Evolutionary conservation across 176 grass and related monocot genomes (phyloP).

Genomic region (Eremochloa ophiuroides): DNA sequence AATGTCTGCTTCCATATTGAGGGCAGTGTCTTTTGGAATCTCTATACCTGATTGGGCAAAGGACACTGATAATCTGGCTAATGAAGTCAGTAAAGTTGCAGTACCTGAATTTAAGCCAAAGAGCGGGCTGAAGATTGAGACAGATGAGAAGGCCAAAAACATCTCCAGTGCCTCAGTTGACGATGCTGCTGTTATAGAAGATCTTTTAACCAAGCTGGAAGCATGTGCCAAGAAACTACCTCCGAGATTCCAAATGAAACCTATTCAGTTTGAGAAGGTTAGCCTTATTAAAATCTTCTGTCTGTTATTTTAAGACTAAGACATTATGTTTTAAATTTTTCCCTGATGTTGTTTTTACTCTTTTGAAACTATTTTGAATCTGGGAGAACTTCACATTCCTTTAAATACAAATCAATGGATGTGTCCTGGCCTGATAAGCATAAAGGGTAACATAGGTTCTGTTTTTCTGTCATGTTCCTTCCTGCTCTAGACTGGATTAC

Average conservation of each 20-base stretch:
- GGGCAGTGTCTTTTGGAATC: constrained; percentile 63
- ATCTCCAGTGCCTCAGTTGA: constrained; percentile 57
- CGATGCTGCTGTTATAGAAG: constrained; percentile 44
- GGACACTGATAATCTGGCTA: constrained; percentile 27
- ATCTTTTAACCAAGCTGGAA: constrained; percentile 64
- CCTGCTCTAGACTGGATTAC: constrained; percentile 4
- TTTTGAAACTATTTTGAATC: constrained; percentile 10
- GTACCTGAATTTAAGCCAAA: constrained; percentile 66
- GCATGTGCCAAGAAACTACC: constrained; percentile 57
- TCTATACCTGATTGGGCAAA: constrained; percentile 62
- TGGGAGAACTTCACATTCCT: neutral
- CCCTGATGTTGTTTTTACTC: neutral
- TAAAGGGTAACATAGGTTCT: constrained; percentile 1
- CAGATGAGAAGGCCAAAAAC: constrained; percentile 54
- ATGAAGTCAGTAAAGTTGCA: constrained; percentile 49
- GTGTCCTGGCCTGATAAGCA: neutral
- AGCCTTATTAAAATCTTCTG: constrained; percentile 7
- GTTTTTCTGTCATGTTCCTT: neutral
- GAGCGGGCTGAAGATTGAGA: constrained; percentile 48
- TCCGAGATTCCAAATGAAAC: constrained; percentile 59
- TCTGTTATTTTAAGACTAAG: neutral
- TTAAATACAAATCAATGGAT: neutral
- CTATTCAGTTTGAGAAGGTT: constrained; percentile 73
- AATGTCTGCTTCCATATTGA: constrained; percentile 64
- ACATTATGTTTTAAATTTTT: neutral